phyloP scores from a whole-genome alignment of 2,329 filamentous ascomycete genomes.

The Diplodia intermedia region DNA sequence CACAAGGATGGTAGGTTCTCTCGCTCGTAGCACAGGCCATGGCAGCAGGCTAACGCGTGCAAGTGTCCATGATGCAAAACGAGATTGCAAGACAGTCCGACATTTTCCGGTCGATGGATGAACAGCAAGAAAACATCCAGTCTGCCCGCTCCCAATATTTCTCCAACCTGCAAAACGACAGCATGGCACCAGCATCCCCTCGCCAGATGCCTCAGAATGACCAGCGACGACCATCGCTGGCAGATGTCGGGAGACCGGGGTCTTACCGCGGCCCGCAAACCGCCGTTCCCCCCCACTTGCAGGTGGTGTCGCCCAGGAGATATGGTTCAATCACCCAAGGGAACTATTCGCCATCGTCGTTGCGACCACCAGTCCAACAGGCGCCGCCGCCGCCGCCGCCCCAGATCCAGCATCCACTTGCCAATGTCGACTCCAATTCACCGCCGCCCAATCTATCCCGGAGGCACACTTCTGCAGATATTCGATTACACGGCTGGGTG shows the following conservation, averaged over 20 bases:
- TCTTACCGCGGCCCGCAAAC: conserved; percentile 62
- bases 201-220: conserved; percentile 88
- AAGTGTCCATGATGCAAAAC: conserved; percentile 65
- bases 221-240: conserved; percentile 72
- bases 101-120: conserved; percentile 62
- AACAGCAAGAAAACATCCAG: conserved; percentile 69
- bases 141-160: conserved; percentile 61
- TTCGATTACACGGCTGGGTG: conserved; percentile 72
- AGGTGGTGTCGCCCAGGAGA: conserved; percentile 74
- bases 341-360: conserved; percentile 72
- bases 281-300: conserved; percentile 78
- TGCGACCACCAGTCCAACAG: conserved; percentile 73
- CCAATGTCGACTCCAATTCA: conserved; percentile 59
- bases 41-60: conserved; percentile 28
- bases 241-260: conserved; percentile 68
- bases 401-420: conserved; percentile 66
- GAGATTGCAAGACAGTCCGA: conserved; percentile 69
- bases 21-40: background rate
- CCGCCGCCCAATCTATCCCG: conserved; percentile 73
- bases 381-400: conserved; percentile 70
- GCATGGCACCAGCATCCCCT: conserved; percentile 80
- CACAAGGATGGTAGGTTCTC: conserved; percentile 77
- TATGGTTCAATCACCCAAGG: conserved; percentile 86
- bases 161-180: conserved; percentile 49
- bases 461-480: conserved; percentile 94